phyloP scores from a whole-genome alignment of 2,329 filamentous ascomycete species.

The Epichloe sibirici region DNA sequence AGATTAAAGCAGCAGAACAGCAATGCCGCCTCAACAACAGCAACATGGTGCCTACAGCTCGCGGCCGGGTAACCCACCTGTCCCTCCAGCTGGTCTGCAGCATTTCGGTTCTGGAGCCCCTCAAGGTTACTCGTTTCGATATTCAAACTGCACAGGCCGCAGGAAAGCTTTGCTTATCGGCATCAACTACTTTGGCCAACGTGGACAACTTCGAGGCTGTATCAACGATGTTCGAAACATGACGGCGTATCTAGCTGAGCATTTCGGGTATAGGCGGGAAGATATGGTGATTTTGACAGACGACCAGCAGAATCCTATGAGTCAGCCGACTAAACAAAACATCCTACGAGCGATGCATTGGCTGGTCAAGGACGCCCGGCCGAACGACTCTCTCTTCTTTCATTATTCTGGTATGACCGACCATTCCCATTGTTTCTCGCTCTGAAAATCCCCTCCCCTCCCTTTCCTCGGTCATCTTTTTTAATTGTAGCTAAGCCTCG shows the following conservation, averaged over 20 bases:
- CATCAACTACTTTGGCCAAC: conserved; percentile 93
- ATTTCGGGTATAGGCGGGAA: conserved; percentile 85
- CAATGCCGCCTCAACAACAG: conserved; percentile 6
- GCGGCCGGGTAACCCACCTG: conserved; percentile 35
- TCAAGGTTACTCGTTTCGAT: conserved; percentile 71
- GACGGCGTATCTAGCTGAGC: conserved; percentile 77
- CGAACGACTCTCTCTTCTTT: conserved; percentile 94
- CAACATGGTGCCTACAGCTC: conserved; percentile 7
- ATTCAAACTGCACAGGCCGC: conserved; percentile 79
- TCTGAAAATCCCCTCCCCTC: too few species aligned
- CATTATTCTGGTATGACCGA: conserved; percentile 67
- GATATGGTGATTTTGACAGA: conserved; percentile 97
- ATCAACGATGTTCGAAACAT: conserved; percentile 98
- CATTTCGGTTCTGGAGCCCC: conserved; percentile 73
- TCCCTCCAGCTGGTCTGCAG: conserved; percentile 55
- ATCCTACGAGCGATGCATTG: conserved; percentile 95
- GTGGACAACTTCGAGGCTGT: conserved; percentile 80
- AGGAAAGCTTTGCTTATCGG: conserved; percentile 85
- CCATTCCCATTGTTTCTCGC: background rate
- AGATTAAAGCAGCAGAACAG: background rate
- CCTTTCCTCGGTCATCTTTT: background rate
- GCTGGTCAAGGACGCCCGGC: conserved; percentile 84
- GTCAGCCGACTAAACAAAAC: conserved; percentile 90
- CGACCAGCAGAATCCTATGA: conserved; percentile 95
- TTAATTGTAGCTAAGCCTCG: background rate